Evolutionary conservation across 2,329 filamentous ascomycete genomes (phyloP), one percentile per base, ranked within the genome.

Genomic region (Cyphellophora europaea): DNA sequence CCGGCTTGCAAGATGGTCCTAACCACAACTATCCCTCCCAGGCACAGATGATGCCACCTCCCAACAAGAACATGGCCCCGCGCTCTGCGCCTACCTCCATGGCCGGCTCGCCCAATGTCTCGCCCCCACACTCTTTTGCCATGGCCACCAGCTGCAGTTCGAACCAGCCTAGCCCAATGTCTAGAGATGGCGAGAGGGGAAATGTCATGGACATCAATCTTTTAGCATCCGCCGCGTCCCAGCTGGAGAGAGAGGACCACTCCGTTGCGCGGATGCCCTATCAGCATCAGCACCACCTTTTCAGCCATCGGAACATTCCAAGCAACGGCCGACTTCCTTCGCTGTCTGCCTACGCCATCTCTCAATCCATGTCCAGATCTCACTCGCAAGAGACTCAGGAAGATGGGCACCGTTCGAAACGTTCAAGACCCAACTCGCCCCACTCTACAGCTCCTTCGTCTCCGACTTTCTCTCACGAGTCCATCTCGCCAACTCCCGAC

Each of bases 381-480:
- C 52, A 53, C 38, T 53, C 52, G 11, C 46, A 55, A 27, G 82
- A 87, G 40, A 83, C 85, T 29, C 79, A 76, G 25, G 65, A 74
- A 36, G 80, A 95, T 49, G 81, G 81, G 49, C 77, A 76, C 32
- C 68, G 86, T 55, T 74, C 82, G 16, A 96, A 96, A 70, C 79
- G 87, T 44, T 96, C 89, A 41, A 71, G 89, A 49, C 89, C 91
- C 28, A 91, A 88, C 58, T 95, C 89, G 21, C 91, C 89, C 35
- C 86, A 93, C 62, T 95, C 88, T 6, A 96, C 89, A 2, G 89
- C 89, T 31, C 91, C 91, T 13, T 93, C 89, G 16, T 96, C 89
- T 19, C 89, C 89, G 16, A 95, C 88, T 3, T 94, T 95, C 59
- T 95, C 89, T 2, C 87, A 95, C 62, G 87, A 94, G 60, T 95